A percentile compares a stretch with the other conserved stretches of the same genome.
Evolutionary conservation across 106 monocot species (phyloP).

Genomic region (Acorus gramineus): DNA sequence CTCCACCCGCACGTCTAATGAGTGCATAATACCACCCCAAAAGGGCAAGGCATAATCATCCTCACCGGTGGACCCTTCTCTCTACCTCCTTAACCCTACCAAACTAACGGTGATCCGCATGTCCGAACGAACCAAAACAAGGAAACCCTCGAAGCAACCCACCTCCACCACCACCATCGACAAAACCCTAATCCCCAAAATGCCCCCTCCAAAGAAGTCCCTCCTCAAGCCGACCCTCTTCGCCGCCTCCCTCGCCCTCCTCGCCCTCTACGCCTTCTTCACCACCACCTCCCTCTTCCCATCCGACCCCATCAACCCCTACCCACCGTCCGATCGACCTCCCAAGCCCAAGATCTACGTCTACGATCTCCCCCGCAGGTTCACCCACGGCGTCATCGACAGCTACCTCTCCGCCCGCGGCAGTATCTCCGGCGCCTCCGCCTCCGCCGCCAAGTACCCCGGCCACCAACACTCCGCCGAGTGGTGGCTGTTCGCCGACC

Average conservation of each 20-base stretch:
- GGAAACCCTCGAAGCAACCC: too few relatives aligned
- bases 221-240: constrained; percentile 1
- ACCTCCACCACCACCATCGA: too few relatives aligned
- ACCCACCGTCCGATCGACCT: constrained; percentile 4
- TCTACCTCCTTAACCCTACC: too few relatives aligned
- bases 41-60: too few relatives aligned
- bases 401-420: constrained; percentile 62
- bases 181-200: too few relatives aligned
- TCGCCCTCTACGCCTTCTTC: constrained; percentile 3
- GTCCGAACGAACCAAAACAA: too few relatives aligned
- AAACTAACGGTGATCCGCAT: too few relatives aligned
- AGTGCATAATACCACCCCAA: too few relatives aligned
- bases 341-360: constrained; percentile 53
- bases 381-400: constrained; percentile 75
- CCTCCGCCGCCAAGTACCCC: constrained; percentile 36
- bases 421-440: neutral
- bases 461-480: constrained; percentile 98
- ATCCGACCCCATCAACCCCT: neutral
- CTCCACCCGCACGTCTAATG: too few relatives aligned
- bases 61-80: too few relatives aligned
- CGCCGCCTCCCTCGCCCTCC: neutral
- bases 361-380: constrained; percentile 65
- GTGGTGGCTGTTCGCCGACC: constrained; percentile 65
- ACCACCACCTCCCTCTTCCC: constrained; percentile 1
- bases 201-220: neutral